Evolutionary conservation across 2,329 filamentous ascomycete species (phyloP).

Genomic region (Helotiales sp.): DNA sequence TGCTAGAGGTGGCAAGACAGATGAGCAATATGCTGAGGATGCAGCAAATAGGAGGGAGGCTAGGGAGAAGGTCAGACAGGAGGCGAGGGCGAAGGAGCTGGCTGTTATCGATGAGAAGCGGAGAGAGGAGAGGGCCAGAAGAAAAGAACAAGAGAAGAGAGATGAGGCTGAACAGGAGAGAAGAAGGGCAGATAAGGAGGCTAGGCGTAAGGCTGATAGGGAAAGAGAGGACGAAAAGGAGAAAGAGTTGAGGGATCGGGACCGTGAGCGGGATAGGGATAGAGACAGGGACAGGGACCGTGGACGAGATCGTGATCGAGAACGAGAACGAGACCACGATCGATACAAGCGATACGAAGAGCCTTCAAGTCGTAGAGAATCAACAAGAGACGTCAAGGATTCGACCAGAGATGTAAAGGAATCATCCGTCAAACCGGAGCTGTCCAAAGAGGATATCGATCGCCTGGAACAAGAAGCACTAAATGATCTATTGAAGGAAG

Average conservation of each 20-base stretch:
- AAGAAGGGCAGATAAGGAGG: conserved; percentile 45
- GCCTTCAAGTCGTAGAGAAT: conserved; percentile 26
- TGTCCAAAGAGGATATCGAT: conserved; percentile 43
- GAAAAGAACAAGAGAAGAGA: conserved; percentile 54
- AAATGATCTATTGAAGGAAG: conserved; percentile 43
- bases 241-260: conserved; percentile 32
- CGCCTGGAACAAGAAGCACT: conserved; percentile 44
- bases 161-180: conserved; percentile 52
- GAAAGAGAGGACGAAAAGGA: conserved; percentile 37
- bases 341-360: conserved; percentile 38
- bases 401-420: conserved; percentile 26
- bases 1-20: conserved; percentile 69
- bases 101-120: conserved; percentile 66
- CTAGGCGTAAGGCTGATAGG: conserved; percentile 38
- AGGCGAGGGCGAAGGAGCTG: conserved; percentile 60
- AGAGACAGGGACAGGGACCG: conserved; percentile 42
- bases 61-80: conserved; percentile 65
- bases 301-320: conserved; percentile 46
- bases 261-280: conserved; percentile 43
- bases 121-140: conserved; percentile 58
- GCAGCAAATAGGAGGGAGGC: conserved; percentile 64
- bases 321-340: conserved; percentile 39
- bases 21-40: conserved; percentile 74
- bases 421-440: conserved; percentile 25
- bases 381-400: conserved; percentile 22